Evolutionary conservation across 352 stramenopile genomes (phyloP).

Genomic region (Lagenidium sp.): DNA sequence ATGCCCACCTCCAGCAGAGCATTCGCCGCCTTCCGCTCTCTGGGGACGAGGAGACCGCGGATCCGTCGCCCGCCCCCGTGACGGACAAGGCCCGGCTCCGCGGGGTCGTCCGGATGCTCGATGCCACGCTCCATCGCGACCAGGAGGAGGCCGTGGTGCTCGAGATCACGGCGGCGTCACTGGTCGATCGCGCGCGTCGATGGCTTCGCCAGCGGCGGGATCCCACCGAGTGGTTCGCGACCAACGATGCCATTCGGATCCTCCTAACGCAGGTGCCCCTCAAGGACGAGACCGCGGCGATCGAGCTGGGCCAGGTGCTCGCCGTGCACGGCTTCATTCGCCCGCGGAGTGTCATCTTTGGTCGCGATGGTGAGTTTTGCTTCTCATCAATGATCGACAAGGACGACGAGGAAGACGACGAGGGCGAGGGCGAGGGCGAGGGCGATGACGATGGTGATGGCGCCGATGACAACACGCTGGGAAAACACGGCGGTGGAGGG

Average conservation of each 20-base stretch:
- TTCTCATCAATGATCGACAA: slow-evolving; percentile 6
- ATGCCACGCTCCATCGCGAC: slow-evolving; percentile 2
- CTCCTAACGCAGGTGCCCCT: slow-evolving; percentile 2
- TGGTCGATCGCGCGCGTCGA: slow-evolving; percentile 1
- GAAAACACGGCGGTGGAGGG: slow-evolving; percentile 1
- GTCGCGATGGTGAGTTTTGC: slow-evolving; percentile 3
- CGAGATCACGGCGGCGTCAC: not conserved
- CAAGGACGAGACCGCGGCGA: slow-evolving; percentile 2
- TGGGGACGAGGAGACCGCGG: no score
- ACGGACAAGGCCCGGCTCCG: not conserved
- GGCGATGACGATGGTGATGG: slow-evolving; percentile 5
- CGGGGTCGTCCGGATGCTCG: slow-evolving; percentile 2
- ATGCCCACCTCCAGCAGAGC: not conserved
- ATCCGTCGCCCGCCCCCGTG: no score
- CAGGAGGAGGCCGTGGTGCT: slow-evolving; percentile 5
- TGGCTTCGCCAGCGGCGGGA: not conserved
- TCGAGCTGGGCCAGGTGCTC: slow-evolving; percentile 8
- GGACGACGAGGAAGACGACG: not conserved
- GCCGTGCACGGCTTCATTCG: slow-evolving; percentile 6
- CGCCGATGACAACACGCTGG: no score
- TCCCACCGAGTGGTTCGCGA: slow-evolving; percentile 6
- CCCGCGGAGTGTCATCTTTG: slow-evolving; percentile 4
- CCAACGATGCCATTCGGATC: slow-evolving; percentile 7
- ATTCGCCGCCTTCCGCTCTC: no score
- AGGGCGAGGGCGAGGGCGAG: slow-evolving; percentile 2